Percentiles rank a stretch among this genome's conserved stretches.
Conservation (phyloP, 2,329 filamentous ascomycete genomes). For the Clathrospora elynae region DNA sequence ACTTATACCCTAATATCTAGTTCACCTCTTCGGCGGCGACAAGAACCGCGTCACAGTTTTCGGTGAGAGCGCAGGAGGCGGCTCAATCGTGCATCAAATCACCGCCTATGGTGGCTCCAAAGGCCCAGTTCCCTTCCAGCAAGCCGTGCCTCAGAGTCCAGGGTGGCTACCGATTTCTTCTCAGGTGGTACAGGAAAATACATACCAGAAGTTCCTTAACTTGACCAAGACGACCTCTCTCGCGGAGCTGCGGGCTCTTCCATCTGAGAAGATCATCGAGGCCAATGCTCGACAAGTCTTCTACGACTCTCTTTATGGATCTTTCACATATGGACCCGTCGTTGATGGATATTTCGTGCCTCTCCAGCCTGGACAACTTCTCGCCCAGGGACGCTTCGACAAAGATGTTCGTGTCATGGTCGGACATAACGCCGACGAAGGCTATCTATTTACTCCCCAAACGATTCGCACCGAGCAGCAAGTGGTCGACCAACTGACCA, state of each 20-base stretch:
- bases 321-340: conserved; percentile 41
- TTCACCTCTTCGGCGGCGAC: conserved; percentile 49
- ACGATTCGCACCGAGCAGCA: conserved; percentile 42
- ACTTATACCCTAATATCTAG: too few relatives aligned
- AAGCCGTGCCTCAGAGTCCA: conserved; percentile 48
- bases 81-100: conserved; percentile 49
- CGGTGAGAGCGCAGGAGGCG: conserved; percentile 48
- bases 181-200: conserved; percentile 35
- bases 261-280: conserved; percentile 39
- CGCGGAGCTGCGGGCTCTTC: conserved; percentile 40
- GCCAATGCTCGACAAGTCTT: conserved; percentile 43
- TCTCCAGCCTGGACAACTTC: conserved; percentile 40
- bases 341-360: conserved; percentile 45
- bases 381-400: conserved; percentile 47
- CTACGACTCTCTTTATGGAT: conserved; percentile 42
- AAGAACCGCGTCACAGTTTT: conserved; percentile 46
- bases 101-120: conserved; percentile 48
- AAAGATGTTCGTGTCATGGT: conserved; percentile 44
- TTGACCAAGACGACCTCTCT: conserved; percentile 43
- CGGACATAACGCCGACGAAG: conserved; percentile 54
- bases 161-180: conserved; percentile 46
- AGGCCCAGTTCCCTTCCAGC: conserved; percentile 48
- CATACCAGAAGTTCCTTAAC: conserved; percentile 38
- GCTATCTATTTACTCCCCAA: conserved; percentile 51
- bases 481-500: conserved; percentile 33